Evolutionary conservation across 2,329 filamentous ascomycete species (phyloP).

Genomic region (Sporothrix luriei): DNA sequence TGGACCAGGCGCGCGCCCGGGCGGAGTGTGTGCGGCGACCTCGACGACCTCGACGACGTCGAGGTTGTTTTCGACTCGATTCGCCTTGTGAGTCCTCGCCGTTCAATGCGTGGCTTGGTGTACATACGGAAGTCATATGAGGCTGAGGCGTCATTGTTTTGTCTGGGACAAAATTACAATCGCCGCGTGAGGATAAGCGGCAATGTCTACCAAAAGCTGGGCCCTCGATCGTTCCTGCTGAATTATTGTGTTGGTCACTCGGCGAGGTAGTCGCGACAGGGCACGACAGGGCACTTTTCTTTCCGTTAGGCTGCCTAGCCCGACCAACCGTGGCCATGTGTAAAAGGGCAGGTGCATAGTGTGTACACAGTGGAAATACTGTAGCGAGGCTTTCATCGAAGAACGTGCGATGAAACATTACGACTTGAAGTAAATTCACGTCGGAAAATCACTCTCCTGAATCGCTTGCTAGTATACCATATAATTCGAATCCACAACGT

Average conservation of each 20-base stretch:
- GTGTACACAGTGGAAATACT: not conserved
- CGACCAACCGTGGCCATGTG: not conserved
- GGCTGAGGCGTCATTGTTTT: not conserved
- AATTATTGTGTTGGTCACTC: conserved; percentile 1
- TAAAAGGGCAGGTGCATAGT: not conserved
- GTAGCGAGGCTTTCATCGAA: not conserved
- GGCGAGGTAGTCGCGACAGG: not conserved
- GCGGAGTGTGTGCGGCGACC: conserved; percentile 2
- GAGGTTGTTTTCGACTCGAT: not conserved
- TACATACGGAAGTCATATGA: not conserved
- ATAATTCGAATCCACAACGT: too few species aligned
- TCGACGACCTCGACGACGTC: not conserved
- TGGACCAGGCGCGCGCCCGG: not conserved
- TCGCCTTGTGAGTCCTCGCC: not conserved
- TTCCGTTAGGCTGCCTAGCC: not conserved
- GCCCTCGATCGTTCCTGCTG: conserved; percentile 4
- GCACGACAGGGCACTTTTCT: not conserved
- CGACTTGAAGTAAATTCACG: too few species aligned
- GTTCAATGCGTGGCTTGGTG: not conserved
- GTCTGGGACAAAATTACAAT: not conserved
- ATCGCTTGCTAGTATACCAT: too few species aligned
- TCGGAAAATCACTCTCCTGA: too few species aligned
- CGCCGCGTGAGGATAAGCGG: not conserved
- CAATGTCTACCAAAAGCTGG: too few species aligned
- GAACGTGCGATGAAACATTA: too few species aligned